Conservation (phyloP, 441 rosid genomes). For the Mallotus repandus region DNA sequence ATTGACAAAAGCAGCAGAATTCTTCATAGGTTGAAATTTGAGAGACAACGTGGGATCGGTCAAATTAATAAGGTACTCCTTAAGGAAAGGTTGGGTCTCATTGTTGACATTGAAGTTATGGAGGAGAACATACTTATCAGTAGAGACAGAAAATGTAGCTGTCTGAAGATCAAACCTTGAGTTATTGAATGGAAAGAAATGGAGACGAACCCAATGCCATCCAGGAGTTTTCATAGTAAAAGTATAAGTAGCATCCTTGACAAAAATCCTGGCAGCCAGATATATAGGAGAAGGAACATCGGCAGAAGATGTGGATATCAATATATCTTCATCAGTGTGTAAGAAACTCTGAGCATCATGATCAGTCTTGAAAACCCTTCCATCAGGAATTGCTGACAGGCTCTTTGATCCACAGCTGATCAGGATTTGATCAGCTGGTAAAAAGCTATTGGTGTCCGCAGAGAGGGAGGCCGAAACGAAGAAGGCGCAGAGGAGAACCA, state of each 20-base stretch:
- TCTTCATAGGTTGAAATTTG: constrained; percentile 54
- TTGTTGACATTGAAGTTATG: constrained; percentile 49
- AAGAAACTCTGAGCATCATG: constrained; percentile 44
- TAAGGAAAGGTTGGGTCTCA: constrained; percentile 34
- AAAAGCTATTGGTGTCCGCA: constrained; percentile 18
- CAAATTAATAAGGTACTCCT: constrained; percentile 60
- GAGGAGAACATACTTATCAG: constrained; percentile 59
- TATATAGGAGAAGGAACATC: constrained; percentile 64
- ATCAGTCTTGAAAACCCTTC: constrained; percentile 63
- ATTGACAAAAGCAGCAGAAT: constrained; percentile 74
- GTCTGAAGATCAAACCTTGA: constrained; percentile 47
- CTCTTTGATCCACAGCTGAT: constrained; percentile 64
- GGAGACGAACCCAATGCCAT: constrained; percentile 77
- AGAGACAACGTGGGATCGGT: constrained; percentile 48
- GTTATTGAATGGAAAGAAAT: constrained; percentile 54
- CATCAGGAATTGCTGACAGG: constrained; percentile 48
- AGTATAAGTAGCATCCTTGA: constrained; percentile 46
- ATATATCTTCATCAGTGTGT: constrained; percentile 50
- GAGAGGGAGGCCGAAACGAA: neutral
- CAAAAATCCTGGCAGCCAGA: constrained; percentile 62
- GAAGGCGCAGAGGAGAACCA: constrained; percentile 28
- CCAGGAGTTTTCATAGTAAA: constrained; percentile 58
- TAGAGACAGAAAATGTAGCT: constrained; percentile 50
- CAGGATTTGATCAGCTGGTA: constrained; percentile 58
- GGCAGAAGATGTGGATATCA: constrained; percentile 44